Evolutionary conservation across 768 basidiomycete species (phyloP).

Genomic region (Vararia minispora): DNA sequence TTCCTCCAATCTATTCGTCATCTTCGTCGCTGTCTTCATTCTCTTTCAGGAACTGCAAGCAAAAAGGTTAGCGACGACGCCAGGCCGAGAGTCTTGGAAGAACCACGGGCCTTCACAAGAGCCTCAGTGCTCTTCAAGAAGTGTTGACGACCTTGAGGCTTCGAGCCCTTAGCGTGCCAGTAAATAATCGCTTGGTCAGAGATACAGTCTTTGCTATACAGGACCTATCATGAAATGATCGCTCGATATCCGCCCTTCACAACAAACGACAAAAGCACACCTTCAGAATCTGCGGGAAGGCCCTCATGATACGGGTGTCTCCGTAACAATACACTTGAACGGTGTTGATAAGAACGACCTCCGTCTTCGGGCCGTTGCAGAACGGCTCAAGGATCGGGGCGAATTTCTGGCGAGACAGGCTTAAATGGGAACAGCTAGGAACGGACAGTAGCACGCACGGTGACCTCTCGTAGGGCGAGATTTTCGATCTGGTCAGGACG

Average conservation of each 20-base stretch:
- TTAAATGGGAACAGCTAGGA: neutral
- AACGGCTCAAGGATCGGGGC: slow-evolving; percentile 84
- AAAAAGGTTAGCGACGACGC: neutral
- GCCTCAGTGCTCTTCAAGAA: slow-evolving; percentile 84
- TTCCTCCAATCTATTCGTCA: slow-evolving; percentile 27
- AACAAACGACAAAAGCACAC: slow-evolving; percentile 22
- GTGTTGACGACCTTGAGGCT: slow-evolving; percentile 89
- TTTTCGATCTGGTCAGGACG: slow-evolving; percentile 89
- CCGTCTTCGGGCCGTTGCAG: slow-evolving; percentile 76
- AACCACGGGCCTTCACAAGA: slow-evolving; percentile 67
- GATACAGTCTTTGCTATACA: slow-evolving; percentile 94
- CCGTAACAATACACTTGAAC: slow-evolving; percentile 96
- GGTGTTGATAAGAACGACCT: slow-evolving; percentile 90
- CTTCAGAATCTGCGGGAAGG: slow-evolving; percentile 93
- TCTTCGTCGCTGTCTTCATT: slow-evolving; percentile 76
- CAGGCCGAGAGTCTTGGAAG: neutral
- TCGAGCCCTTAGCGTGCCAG: slow-evolving; percentile 96
- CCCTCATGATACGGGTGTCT: slow-evolving; percentile 88
- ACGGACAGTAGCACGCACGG: slow-evolving; percentile 35
- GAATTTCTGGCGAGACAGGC: slow-evolving; percentile 45
- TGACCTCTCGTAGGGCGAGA: slow-evolving; percentile 79
- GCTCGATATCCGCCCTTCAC: slow-evolving; percentile 1
- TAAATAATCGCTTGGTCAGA: slow-evolving; percentile 96
- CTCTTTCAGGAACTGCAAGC: slow-evolving; percentile 73
- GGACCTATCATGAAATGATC: slow-evolving; percentile 38